A percentile compares a stretch with the other conserved stretches of the same genome.
Evolutionary conservation across 192 early-diverging fungal genomes (phyloP).

Genomic region (Coemansia umbellata): DNA sequence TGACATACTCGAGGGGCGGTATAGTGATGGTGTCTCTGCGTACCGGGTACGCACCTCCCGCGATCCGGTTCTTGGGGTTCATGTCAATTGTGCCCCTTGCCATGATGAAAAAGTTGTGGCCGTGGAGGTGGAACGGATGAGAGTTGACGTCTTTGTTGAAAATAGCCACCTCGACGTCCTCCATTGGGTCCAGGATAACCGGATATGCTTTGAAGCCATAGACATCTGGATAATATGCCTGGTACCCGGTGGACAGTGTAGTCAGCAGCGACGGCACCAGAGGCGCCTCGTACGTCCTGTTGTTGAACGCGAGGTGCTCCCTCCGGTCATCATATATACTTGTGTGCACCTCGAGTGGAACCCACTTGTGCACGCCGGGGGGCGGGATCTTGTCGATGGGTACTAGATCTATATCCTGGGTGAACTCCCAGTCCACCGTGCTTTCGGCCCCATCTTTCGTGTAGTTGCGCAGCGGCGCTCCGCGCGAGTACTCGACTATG

Average conservation of each 20-base stretch:
- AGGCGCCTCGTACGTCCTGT: conserved; percentile 61
- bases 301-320: conserved; percentile 79
- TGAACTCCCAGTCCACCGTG: conserved; percentile 46
- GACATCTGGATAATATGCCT: conserved; percentile 54
- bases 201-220: conserved; percentile 66
- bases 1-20: conserved; percentile 56
- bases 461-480: conserved; percentile 19
- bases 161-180: conserved; percentile 68
- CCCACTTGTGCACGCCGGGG: conserved; percentile 41
- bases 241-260: conserved; percentile 58
- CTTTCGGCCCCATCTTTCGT: conserved; percentile 7
- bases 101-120: conserved; percentile 77
- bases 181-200: conserved; percentile 57
- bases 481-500: conserved; percentile 35
- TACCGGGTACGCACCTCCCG: conserved; percentile 21
- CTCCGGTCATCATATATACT: conserved; percentile 61
- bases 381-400: conserved; percentile 42
- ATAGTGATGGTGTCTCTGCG: conserved; percentile 73
- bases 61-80: conserved; percentile 20
- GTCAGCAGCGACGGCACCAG: conserved; percentile 65
- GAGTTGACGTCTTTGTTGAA: conserved; percentile 71
- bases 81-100: conserved; percentile 48
- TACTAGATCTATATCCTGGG: conserved; percentile 60
- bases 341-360: conserved; percentile 59
- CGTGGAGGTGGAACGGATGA: conserved; percentile 86